Evolutionary conservation across 306 rosid species (phyloP), one percentile per base, ranked within the genome.

Genomic region (Cicer arietinum): DNA sequence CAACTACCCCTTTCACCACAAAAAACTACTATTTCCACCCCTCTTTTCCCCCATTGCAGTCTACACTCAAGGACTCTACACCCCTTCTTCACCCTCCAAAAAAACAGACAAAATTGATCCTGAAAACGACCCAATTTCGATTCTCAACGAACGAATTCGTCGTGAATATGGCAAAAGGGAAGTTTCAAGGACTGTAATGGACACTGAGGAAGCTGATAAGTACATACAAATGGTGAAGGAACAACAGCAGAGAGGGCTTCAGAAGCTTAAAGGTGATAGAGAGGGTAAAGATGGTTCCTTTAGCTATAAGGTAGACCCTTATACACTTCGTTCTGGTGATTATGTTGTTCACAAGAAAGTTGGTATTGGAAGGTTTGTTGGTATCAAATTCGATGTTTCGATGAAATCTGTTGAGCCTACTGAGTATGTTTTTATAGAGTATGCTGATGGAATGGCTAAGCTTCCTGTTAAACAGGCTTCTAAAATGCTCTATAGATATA

Each of bases 361-460:
- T 56, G 98, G 98, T 30, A 40, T 94, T 81, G 98, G 97, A 7
- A 88, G 88, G 52, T 94, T 94, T 74, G 96, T 94, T n/a, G 88
- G 93, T 11, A 90, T 94, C 66, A 87, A 85, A 71, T 77, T 90
- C n/a, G 97, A 92, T 75, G 83, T 80, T 75, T 74, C 90, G 4
- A 86, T 84, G 84, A 86, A 81, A 69, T 88, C 93, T 48, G 20
- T 80, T 0, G 79, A 81, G 48, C 50, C 83, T 20, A 73, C 75
- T 20, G 98, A 94, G 86, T 91, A 90, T 83, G 98, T 87, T 71
- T 94, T 90, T 85, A 87, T 91, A 7, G 97, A 91, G 87, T 94
- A 90, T 75, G 91, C 95, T 10, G 98, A 94, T 81, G 97, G 93
- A 30, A 91, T 94, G 98, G 98, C 97, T 0, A 94, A 94, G 82